A percentile compares a stretch with the other conserved stretches of the same genome.
Evolutionary conservation across 1,284 basidiomycete species (phyloP).

Genomic region (Boletus hoseneyae): DNA sequence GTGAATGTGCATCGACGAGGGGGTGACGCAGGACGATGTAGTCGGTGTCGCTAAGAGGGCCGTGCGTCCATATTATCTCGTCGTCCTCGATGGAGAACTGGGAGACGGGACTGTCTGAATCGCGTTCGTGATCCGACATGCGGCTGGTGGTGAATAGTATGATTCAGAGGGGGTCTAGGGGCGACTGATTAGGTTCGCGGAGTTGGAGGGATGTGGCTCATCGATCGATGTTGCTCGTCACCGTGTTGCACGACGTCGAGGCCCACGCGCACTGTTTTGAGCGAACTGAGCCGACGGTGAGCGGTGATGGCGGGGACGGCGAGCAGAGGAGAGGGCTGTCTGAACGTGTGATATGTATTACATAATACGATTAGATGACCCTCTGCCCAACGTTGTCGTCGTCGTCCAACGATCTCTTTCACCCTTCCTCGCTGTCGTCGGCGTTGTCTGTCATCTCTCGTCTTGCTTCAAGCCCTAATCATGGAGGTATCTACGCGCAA

Average conservation of each 20-base stretch:
- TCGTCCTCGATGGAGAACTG: slow-evolving; percentile 24
- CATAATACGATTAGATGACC: slow-evolving; percentile 39
- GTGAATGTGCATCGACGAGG: slow-evolving; percentile 9
- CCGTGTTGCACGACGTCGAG: slow-evolving; percentile 5
- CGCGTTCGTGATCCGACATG: slow-evolving; percentile 18
- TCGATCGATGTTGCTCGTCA: slow-evolving; percentile 15
- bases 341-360: slow-evolving; percentile 31
- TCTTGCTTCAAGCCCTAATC: slow-evolving; percentile 9
- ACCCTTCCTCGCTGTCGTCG: slow-evolving; percentile 12
- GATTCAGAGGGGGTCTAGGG: not conserved
- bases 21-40: slow-evolving; percentile 29
- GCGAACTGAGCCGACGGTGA: not conserved
- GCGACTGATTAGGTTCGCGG: slow-evolving; percentile 19
- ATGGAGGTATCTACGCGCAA: slow-evolving; percentile 37
- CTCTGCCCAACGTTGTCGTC: slow-evolving; percentile 41
- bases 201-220: slow-evolving; percentile 14
- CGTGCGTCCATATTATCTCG: slow-evolving; percentile 20
- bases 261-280: not conserved
- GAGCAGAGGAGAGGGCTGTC: not conserved
- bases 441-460: slow-evolving; percentile 3
- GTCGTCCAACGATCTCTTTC: slow-evolving; percentile 23
- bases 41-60: slow-evolving; percentile 26
- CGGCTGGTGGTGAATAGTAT: not conserved
- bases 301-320: not conserved
- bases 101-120: slow-evolving; percentile 10